phyloP scores from a whole-genome alignment of 2,329 filamentous ascomycete species.

The Diaporthe vaccinii region DNA sequence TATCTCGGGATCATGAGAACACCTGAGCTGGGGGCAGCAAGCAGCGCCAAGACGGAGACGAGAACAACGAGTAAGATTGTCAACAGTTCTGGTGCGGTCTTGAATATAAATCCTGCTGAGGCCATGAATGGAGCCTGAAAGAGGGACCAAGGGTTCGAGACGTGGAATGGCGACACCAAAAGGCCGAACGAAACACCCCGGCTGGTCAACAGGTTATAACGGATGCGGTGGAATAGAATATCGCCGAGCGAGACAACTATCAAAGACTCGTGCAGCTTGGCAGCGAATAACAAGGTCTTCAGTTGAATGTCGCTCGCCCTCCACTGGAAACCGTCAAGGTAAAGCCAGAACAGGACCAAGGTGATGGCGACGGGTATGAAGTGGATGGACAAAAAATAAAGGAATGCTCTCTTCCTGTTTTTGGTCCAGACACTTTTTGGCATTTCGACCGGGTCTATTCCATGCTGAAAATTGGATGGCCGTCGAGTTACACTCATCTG shows the following conservation, averaged over 20 bases:
- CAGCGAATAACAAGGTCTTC: neutral
- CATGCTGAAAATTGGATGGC: neutral
- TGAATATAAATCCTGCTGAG: neutral
- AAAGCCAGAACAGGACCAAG: neutral
- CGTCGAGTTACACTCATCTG: too few species aligned
- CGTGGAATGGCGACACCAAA: neutral
- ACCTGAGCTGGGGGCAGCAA: neutral
- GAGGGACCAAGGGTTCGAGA: neutral
- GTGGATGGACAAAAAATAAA: neutral
- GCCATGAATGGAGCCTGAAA: neutral
- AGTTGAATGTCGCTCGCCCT: neutral
- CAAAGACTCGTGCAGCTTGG: neutral
- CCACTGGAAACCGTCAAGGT: neutral
- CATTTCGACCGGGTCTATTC: neutral
- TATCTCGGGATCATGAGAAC: neutral
- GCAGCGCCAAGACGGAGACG: neutral
- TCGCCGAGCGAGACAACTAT: neutral
- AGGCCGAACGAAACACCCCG: neutral
- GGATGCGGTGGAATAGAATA: slow-evolving; percentile 1
- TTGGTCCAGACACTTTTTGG: neutral
- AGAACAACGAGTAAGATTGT: neutral
- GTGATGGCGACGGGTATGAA: neutral
- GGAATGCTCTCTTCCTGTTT: neutral
- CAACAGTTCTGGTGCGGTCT: neutral
- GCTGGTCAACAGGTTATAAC: neutral